Base-by-base conservation (phyloP, 2,329 filamentous ascomycete species). In the Colletotrichum siamense region DNA sequence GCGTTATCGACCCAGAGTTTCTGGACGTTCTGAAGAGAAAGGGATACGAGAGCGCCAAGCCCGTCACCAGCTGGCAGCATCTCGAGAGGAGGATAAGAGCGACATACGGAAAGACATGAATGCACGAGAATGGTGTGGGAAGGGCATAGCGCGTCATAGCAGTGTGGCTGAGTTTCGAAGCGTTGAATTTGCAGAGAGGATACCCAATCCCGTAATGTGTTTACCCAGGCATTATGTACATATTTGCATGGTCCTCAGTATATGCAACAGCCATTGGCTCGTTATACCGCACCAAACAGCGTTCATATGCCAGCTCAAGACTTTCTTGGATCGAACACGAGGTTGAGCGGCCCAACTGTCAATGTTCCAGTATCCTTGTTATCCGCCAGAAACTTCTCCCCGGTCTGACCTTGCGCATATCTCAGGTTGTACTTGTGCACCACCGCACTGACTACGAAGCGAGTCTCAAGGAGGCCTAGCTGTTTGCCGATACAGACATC, bases 401-500 rank as follows among this genome's bases (percentile, higher is more conserved):
- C 67, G 13, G 69, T 70, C 22, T 75, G 73, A 6, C 65, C 75
- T 22, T 71, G 36, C 15, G 75, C 75, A 36, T 69, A 77, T 9
- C 55, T 8, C 26, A 77, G 26, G 30, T 77, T 62, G 22, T 69
- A 77, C 34, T 30, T 62, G 32, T 67, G 71, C n/a, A 69, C 72
- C 6, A 77, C 65, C 5, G 73, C 72, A 52, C 72, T 72, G 26
- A 69, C 73, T 10, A 77, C 71, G 15, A 75, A 75, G 15, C 79
- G 73, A n/a, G 83, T 57, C 67, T 85, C 83, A 79, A 84, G 82
- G 10, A 86, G 77, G 1, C 80, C 84, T 1, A 86, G 79, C 63
- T 82, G 81, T 73, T 84, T 85, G 3, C 85, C 85, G 3, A 82
- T 82, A 36, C 85, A 86, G 4, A 82, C 81, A 64, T 82, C 84